These are phyloP conservation scores for Irpex lacteus DNA, from an alignment of 1,284 basidiomycete species.

Conservation along the genomic window DNA sequence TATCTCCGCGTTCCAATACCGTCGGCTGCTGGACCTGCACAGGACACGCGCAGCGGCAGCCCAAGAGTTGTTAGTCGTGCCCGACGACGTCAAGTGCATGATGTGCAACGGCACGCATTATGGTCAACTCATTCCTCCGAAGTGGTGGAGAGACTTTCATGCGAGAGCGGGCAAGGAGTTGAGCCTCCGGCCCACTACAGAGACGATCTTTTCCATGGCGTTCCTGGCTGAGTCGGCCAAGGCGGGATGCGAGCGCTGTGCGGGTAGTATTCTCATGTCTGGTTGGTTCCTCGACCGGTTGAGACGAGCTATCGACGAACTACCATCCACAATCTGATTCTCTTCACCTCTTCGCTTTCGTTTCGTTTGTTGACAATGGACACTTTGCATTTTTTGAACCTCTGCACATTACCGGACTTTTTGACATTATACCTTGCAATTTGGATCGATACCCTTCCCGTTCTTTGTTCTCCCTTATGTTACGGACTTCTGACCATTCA, in stretches of 20 bases:
- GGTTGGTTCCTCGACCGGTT: constrained; percentile 52
- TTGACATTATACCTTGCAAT: not conserved
- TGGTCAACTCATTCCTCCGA: constrained; percentile 46
- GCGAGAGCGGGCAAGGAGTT: constrained; percentile 55
- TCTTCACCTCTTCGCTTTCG: not conserved
- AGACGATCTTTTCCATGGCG: constrained; percentile 54
- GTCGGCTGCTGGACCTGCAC: constrained; percentile 61
- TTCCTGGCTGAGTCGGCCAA: constrained; percentile 55
- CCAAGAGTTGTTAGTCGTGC: constrained; percentile 41
- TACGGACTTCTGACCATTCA: not conserved
- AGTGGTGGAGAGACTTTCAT: constrained; percentile 68
- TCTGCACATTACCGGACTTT: not conserved
- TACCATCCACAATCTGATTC: constrained; percentile 52
- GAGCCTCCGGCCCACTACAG: constrained; percentile 50
- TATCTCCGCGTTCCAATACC: constrained; percentile 64
- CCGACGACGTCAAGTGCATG: constrained; percentile 57
- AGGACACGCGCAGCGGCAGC: constrained; percentile 48
- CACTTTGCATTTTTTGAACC: not conserved
- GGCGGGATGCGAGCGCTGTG: constrained; percentile 56
- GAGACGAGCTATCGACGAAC: constrained; percentile 54
- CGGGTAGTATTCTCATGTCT: constrained; percentile 59
- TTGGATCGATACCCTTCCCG: not conserved
- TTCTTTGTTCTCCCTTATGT: not conserved
- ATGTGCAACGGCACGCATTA: constrained; percentile 59
- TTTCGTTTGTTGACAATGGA: not conserved